A percentile compares a stretch with the other conserved stretches of the same genome.
Conservation (phyloP, 352 stramenopile genomes). For the Pythium dissimile region DNA sequence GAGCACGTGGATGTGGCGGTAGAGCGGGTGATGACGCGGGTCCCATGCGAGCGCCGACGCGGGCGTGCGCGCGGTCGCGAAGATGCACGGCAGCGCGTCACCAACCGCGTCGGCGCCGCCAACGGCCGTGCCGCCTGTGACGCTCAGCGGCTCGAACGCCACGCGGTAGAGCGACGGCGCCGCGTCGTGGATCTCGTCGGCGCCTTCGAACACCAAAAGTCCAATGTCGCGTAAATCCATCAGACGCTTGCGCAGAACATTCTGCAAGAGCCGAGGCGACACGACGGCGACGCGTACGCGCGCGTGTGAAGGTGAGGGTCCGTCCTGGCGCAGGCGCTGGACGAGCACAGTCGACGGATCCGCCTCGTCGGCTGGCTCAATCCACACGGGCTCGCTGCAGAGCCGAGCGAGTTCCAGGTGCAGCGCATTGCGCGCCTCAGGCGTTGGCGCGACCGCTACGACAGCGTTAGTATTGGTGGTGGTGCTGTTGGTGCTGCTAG, state of each 20-base stretch:
- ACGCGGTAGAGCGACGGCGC: slow-evolving; percentile 53
- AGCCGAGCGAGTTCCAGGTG: slow-evolving; percentile 40
- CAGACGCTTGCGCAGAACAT: slow-evolving; percentile 28
- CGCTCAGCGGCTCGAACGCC: slow-evolving; percentile 27
- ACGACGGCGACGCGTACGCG: slow-evolving; percentile 36
- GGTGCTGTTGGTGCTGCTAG: background rate
- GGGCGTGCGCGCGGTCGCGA: slow-evolving; percentile 51
- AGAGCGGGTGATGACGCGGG: slow-evolving; percentile 43
- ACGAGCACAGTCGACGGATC: background rate
- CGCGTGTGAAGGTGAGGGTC: background rate
- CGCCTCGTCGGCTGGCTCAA: slow-evolving; percentile 6
- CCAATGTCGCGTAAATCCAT: slow-evolving; percentile 31
- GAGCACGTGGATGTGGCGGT: slow-evolving; percentile 58
- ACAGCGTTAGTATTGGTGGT: background rate
- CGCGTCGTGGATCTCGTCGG: slow-evolving; percentile 58
- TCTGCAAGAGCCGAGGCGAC: slow-evolving; percentile 43
- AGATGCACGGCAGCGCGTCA: slow-evolving; percentile 30
- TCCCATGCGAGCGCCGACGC: slow-evolving; percentile 54
- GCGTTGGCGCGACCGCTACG: slow-evolving; percentile 42
- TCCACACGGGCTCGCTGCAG: slow-evolving; percentile 34
- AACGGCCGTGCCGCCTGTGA: background rate
- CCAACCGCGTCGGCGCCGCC: background rate
- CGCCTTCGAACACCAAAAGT: slow-evolving; percentile 60
- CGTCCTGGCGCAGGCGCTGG: background rate
- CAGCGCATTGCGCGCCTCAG: slow-evolving; percentile 25